Base-by-base conservation (phyloP, 2,329 filamentous ascomycete species). In the Cladosporium sp. region DNA sequence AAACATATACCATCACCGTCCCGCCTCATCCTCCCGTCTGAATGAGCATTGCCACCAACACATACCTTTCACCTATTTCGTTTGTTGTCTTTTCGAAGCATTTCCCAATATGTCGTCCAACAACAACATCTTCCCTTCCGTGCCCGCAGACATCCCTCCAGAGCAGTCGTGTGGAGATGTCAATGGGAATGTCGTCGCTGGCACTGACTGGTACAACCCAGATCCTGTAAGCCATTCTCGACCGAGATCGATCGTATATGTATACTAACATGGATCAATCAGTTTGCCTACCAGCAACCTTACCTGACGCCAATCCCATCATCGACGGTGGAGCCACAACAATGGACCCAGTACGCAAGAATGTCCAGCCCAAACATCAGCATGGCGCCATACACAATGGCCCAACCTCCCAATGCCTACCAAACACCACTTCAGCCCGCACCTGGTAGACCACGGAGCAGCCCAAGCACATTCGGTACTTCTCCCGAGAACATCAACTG, bases 401-500 rank as follows among this genome's bases (percentile, higher is more conserved):
- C 24, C 18, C 45, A 40, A 34, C 18, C 36, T 2, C n/a, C 27
- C 3, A 48, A 19, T 45, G 47, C 39, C 53, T 54, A 24, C 57
- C 51, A 51, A 50, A 13, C 47, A 38, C n/a, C 47, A 43, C n/a
- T 32, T 12, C 37, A 36, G 20, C 58, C 57, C 41, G 58, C 67
- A 13, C 68, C 67, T 4, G 57, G 63, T 30, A 60, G 71, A 9
- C 68, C 72, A 30, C 65, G 66, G 47, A 74, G 71, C 56, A 73
- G 68, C 53, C 71, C 71, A n/a, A 71, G 69, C 50, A 68, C 66
- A 1, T 68, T 74, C 43, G 69, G 68, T 24, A 68, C 72, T 2
- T 65, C 62, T 9, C 59, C 63, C 24, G 68, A 71, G 7, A 58
- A 61, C 9, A 59, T 67, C 15, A 53, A 63, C 7, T 75, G 73